Evolutionary conservation across 768 basidiomycete species (phyloP), one percentile per base, ranked within the genome.

Genomic region (Tricholoma hemisulphureum): DNA sequence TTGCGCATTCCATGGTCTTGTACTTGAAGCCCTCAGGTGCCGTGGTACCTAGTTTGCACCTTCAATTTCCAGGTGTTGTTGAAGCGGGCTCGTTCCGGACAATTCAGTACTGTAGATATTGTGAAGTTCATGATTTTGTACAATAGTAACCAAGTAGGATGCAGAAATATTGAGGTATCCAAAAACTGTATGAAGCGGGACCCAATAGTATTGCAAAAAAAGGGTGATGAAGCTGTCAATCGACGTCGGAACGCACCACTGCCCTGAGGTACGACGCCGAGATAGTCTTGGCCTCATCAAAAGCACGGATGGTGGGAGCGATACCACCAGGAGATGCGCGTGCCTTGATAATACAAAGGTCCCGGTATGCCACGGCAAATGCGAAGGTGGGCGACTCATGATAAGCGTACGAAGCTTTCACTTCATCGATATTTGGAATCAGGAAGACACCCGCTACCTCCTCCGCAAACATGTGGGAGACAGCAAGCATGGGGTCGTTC

Each of bases 401-500:
- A 54, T 82, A 82, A 0, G 88, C 86, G 37, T 75, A 83, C 0
- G 87, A 87, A 0, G 86, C 85, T 63, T 83, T 85, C 21, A 86
- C 63, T 49, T 79, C 69, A 6, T 78, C 73, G 20, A 78, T 45
- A 35, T 75, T 73, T 50, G 43, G 65, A 50, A 69, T 67, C 13
- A 72, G 67, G 35, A 35, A 7, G 0, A 73, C 66, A 28, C 50
- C 67, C 1, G 57, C 59, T 11, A 74, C 68, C 32, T 67, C 71
- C 61, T 64, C 23, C 5, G 56, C 63, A 53, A 65, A 83, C 29
- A 58, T 62, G 37, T 58, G 64, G 4, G 68, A 67, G 5, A 71
- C 69, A 0, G 35, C 41, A 2, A 67, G 26, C 63, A 73, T 71
- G 1, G 56, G 28, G 16, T 75, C 72, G 0, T 69, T 61, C 49